Evolutionary conservation across 306 rosid species (phyloP), one percentile per base, ranked within the genome.

Genomic region (Phaseolus lunatus): DNA sequence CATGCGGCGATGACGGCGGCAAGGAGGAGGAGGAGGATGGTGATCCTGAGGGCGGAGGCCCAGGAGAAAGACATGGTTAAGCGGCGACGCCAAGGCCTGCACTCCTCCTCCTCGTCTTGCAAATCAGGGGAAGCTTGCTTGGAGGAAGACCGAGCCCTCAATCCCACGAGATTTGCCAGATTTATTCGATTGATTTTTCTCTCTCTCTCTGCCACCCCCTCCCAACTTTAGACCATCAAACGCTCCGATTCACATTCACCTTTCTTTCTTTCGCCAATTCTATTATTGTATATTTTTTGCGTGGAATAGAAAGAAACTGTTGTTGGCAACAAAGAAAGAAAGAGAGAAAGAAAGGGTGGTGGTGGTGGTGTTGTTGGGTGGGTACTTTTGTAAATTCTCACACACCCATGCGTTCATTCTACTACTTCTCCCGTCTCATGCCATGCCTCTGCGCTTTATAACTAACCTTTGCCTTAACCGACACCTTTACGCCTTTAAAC

Each of bases 111-210:
- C 27, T 78, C 88, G 88, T 87, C 90, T 75, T 74, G 39, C 76
- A 53, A 67, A 56, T 72, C 85, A 16, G 83, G 62, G 15, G 83
- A 71, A 64, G 88, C 81, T 84, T 82, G 93, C 90, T 93, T 93
- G 81, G 78, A 82, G 48, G 88, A 84, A 88, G 91, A 86, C 66
- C 98, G 93, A 88, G 98, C 92, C 86, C 98, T 90, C 85, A 90
- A 58, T 14, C 96, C 93, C 47, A 64, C 92, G 35, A 85, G 88
- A 80, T 86, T 90, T 83, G 97, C 96, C 97, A 92, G 97, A 85
- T 85, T 87, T 88, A 39, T 39, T 39, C 44, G 73, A 26, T 15
- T 15, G 3, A 9, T 1, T 7, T n/a, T 15, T 53, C 14, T 53
- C 26, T 52, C 27, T 19, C 59, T 53, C 11, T 7, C 27, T 53